phyloP scores from a whole-genome alignment of 2,329 filamentous ascomycete genomes.

The Seiridium cupressi region DNA sequence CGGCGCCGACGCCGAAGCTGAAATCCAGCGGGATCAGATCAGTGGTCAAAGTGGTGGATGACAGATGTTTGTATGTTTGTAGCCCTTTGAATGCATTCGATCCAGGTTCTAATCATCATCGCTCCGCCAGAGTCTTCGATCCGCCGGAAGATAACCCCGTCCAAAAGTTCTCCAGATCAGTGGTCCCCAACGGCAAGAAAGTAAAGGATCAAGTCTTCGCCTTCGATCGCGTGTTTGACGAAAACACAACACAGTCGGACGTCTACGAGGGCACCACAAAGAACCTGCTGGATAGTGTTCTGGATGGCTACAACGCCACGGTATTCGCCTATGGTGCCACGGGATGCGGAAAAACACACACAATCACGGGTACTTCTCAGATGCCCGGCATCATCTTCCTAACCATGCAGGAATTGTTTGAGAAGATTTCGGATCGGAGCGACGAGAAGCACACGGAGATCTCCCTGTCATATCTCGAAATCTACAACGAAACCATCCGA shows the following conservation, averaged over 20 bases:
- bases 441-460: slow-evolving; percentile 88
- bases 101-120: background rate
- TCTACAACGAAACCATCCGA: slow-evolving; percentile 98
- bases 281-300: slow-evolving; percentile 85
- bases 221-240: slow-evolving; percentile 96
- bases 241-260: slow-evolving; percentile 86
- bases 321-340: slow-evolving; percentile 98
- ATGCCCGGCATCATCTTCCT: slow-evolving; percentile 97
- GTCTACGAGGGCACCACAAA: slow-evolving; percentile 94
- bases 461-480: slow-evolving; percentile 92
- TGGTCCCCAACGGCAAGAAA: slow-evolving; percentile 81
- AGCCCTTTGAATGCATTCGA: too few relatives aligned
- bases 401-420: slow-evolving; percentile 98
- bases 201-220: slow-evolving; percentile 97
- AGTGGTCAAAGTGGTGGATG: slow-evolving; percentile 95
- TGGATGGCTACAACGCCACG: slow-evolving; percentile 97
- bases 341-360: slow-evolving; percentile 97
- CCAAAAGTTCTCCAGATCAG: slow-evolving; percentile 79
- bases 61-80: slow-evolving; percentile 83
- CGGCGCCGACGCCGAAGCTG: slow-evolving; percentile 78
- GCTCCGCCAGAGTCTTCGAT: slow-evolving; percentile 75
- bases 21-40: slow-evolving; percentile 82
- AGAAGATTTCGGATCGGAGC: slow-evolving; percentile 84
- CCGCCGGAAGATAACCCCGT: slow-evolving; percentile 93
- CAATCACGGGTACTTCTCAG: slow-evolving; percentile 87